Base-by-base conservation (phyloP, 352 stramenopile species). In the Albugo laibachii region DNA sequence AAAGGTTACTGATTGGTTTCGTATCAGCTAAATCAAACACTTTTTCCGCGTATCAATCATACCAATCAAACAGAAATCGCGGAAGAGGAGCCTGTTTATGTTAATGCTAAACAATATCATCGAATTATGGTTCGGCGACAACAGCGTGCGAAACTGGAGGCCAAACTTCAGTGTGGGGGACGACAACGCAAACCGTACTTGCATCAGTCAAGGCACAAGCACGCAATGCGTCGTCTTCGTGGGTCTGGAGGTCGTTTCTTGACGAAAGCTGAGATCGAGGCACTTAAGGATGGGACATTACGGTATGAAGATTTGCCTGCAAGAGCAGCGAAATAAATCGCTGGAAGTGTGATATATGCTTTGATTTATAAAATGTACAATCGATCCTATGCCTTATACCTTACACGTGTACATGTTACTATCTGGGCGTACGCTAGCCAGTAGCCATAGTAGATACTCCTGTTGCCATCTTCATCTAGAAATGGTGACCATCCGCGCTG, bases 21-120 rank as follows among this genome's bases (percentile, higher is more conserved):
- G 16, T 43, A 24, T 19, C 38, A 24, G 16, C 8, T 43, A 43
- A 43, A 19, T 24, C 16, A 43, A 24, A 24, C 59, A 83, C 31
- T 80, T 83, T 45, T 63, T 66, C 20, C 69, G 74, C 46, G 67
- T 76, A 47, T 61, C 67, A 2, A 53, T 53, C 11, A 49, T 53
- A 20, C 62, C 59, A 36, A 48, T 66, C 41, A 54, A 3, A 62
- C 47, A 19, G 68, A 85, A 49, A 62, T 75, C 53, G 57, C 72
- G 2, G 80, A 93, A 31, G 80, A 93, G 53, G 77, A 91, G 44
- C 80, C 80, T 5, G 76, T 93, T 36, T 93, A 92, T 53, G 80
- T 93, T 36, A 93, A 93, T 52, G 80, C 78, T 44, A 93, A 93
- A 63, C 80, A 93, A 54, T 93, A 93, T 53, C 75, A 91, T 54